Evolutionary conservation across 495 filamentous ascomycete species (phyloP).

Genomic region (Ascobolus immersus): DNA sequence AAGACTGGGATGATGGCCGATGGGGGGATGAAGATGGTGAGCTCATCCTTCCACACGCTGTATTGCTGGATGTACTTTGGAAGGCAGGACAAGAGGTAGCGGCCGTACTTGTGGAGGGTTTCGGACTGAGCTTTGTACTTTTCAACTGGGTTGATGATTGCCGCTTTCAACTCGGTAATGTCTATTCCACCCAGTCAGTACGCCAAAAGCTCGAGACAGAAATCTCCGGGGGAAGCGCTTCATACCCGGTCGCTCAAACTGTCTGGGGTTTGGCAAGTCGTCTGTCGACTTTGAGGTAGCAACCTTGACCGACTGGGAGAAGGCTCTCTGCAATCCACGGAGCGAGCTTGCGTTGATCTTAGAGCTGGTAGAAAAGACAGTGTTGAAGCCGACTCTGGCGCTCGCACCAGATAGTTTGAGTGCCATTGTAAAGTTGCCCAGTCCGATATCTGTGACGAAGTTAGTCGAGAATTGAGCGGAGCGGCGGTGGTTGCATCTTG

Average conservation of each 20-base stretch:
- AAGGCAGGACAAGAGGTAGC: slow-evolving; percentile 86
- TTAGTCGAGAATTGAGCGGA: no score
- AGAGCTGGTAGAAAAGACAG: no score
- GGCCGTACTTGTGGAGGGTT: slow-evolving; percentile 69
- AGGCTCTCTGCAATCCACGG: no score
- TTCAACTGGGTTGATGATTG: slow-evolving; percentile 69
- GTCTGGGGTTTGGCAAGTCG: not conserved
- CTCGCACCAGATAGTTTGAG: no score
- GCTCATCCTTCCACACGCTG: slow-evolving; percentile 97
- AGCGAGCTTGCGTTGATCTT: no score
- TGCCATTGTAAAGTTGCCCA: no score
- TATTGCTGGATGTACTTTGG: slow-evolving; percentile 98
- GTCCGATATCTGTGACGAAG: no score
- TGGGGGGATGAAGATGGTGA: slow-evolving; percentile 77
- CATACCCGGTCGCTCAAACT: not conserved
- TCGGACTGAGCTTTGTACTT: slow-evolving; percentile 69
- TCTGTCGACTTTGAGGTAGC: no score
- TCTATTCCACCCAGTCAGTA: slow-evolving; percentile 21
- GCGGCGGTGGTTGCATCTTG: no score
- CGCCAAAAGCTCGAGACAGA: not conserved
- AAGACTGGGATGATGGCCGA: slow-evolving; percentile 71
- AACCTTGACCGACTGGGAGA: no score
- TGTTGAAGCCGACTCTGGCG: no score
- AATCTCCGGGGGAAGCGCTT: not conserved
- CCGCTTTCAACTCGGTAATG: slow-evolving; percentile 39